A percentile compares a stretch with the other conserved stretches of the same genome.
Conservation (phyloP, 352 stramenopile species). For the Globisporangium lucens region DNA sequence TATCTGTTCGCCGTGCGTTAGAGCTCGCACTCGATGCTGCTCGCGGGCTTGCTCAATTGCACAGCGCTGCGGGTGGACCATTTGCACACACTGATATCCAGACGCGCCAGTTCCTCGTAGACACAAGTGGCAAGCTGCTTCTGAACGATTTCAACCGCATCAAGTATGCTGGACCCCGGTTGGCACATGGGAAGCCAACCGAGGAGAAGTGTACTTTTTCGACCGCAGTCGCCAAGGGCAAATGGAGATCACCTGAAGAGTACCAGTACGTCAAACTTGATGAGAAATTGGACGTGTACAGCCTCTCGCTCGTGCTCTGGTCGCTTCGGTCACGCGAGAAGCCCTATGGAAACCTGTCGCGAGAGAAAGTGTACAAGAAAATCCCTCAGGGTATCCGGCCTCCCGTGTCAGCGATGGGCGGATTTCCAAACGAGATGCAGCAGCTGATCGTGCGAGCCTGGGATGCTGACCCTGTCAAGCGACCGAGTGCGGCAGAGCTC, state of each 20-base stretch:
- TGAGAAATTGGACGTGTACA: constrained; percentile 71
- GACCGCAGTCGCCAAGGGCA: constrained; percentile 67
- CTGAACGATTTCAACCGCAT: constrained; percentile 85
- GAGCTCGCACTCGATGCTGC: constrained; percentile 52
- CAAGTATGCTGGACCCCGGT: constrained; percentile 55
- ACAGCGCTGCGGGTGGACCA: constrained; percentile 55
- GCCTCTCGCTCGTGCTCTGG: constrained; percentile 68
- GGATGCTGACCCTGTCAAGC: constrained; percentile 42
- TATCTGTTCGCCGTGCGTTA: constrained; percentile 48
- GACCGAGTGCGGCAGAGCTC: constrained; percentile 48
- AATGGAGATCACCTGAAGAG: constrained; percentile 78
- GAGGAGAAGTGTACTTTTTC: constrained; percentile 56
- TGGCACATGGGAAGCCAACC: constrained; percentile 30
- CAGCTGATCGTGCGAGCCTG: constrained; percentile 56
- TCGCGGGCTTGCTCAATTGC: constrained; percentile 59
- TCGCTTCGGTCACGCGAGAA: constrained; percentile 45
- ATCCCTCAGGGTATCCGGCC: constrained; percentile 49
- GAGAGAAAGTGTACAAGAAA: constrained; percentile 52
- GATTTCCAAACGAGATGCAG: constrained; percentile 66
- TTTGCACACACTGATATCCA: constrained; percentile 84
- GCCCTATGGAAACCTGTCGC: constrained; percentile 36
- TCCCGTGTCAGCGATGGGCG: constrained; percentile 39
- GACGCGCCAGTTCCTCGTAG: constrained; percentile 75
- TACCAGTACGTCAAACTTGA: constrained; percentile 43
- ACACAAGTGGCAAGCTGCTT: constrained; percentile 44